Evolutionary conservation across 2,329 filamentous ascomycete species (phyloP).

Genomic region (Claviceps spartinae): DNA sequence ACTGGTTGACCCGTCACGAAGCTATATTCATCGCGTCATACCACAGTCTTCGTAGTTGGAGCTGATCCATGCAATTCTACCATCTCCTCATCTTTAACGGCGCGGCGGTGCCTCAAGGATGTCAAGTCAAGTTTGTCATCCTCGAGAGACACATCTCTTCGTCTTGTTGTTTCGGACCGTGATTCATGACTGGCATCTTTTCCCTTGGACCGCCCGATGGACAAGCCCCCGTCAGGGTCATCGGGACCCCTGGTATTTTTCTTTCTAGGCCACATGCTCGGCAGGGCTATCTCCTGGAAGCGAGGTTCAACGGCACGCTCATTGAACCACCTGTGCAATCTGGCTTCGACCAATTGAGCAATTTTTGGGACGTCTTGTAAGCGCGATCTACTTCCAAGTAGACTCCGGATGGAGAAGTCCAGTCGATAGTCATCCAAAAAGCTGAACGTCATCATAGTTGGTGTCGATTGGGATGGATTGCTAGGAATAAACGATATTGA

Average conservation of each 20-base stretch:
- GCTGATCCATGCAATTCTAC: constrained; percentile 33
- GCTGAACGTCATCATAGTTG: constrained; percentile 86
- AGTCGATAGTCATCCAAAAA: constrained; percentile 82
- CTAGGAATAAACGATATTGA: constrained; percentile 85
- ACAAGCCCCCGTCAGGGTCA: constrained; percentile 35
- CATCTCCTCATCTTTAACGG: constrained; percentile 23
- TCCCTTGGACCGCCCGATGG: constrained; percentile 38
- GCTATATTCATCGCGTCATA: neutral
- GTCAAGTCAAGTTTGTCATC: constrained; percentile 23
- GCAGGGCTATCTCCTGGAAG: constrained; percentile 76
- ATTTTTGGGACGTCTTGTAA: constrained; percentile 83
- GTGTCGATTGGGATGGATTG: constrained; percentile 52
- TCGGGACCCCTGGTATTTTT: constrained; percentile 67
- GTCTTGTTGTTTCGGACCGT: constrained; percentile 30
- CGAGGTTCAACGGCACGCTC: constrained; percentile 74
- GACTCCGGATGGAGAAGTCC: constrained; percentile 67
- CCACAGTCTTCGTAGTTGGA: constrained; percentile 21
- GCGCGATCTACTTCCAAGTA: constrained; percentile 66
- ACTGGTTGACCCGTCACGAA: too few species aligned
- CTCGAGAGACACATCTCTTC: constrained; percentile 33
- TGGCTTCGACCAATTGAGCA: constrained; percentile 66
- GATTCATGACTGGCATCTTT: constrained; percentile 38
- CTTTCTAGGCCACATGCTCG: constrained; percentile 72
- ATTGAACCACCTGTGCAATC: constrained; percentile 77
- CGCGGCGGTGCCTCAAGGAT: constrained; percentile 26